phyloP scores from a whole-genome alignment of 2,329 filamentous ascomycete genomes.

The Ophiosphaerella herpotricha region DNA sequence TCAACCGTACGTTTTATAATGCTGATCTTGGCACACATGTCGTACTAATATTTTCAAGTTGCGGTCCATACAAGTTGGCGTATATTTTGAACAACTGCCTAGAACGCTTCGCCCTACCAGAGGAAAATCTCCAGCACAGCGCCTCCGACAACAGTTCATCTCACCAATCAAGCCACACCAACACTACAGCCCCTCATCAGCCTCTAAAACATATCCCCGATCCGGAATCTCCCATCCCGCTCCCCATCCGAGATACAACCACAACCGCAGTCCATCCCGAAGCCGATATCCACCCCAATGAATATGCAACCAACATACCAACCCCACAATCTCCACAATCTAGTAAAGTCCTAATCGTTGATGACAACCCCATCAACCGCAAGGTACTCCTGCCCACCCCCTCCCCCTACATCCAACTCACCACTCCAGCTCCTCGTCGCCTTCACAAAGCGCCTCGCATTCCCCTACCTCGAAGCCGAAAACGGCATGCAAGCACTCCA shows the following conservation, averaged over 20 bases:
- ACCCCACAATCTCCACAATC: neutral
- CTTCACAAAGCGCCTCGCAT: slow-evolving; percentile 34
- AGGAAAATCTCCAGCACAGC: slow-evolving; percentile 21
- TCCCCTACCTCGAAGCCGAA: slow-evolving; percentile 31
- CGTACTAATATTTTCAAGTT: slow-evolving; percentile 19
- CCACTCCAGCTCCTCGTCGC: slow-evolving; percentile 33
- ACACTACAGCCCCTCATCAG: too few relatives aligned
- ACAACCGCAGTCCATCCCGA: neutral
- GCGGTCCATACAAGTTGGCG: slow-evolving; percentile 40
- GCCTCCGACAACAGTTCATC: too few relatives aligned
- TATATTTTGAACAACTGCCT: slow-evolving; percentile 35
- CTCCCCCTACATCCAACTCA: too few relatives aligned
- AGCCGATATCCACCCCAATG: neutral
- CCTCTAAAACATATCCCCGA: too few relatives aligned
- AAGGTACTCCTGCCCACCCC: slow-evolving; percentile 20
- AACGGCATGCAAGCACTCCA: slow-evolving; percentile 41
- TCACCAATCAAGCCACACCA: too few relatives aligned
- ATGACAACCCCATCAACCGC: slow-evolving; percentile 48
- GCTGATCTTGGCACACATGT: too few relatives aligned
- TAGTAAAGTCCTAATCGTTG: slow-evolving; percentile 40
- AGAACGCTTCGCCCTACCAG: slow-evolving; percentile 27
- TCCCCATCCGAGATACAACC: neutral
- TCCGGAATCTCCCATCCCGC: too few relatives aligned
- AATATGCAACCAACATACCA: too few relatives aligned
- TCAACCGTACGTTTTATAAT: slow-evolving; percentile 26